Evolutionary conservation across 2,329 filamentous ascomycete species (phyloP).

Genomic region (Myriosclerotinia curreyana): DNA sequence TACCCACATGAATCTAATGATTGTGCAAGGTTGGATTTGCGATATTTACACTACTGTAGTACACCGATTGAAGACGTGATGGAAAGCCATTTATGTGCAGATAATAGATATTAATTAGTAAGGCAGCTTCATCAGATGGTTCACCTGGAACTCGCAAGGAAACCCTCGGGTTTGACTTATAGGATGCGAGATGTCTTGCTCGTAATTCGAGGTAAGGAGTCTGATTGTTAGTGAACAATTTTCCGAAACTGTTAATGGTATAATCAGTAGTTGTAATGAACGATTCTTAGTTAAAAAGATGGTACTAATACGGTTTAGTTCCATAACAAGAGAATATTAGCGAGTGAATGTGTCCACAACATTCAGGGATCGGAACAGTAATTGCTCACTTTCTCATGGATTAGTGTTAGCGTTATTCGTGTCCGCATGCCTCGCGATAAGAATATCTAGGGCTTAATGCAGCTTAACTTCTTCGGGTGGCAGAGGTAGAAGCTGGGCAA

Average conservation of each 20-base stretch:
- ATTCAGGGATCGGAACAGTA: too few species aligned
- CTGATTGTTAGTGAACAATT: background rate
- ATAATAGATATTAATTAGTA: too few species aligned
- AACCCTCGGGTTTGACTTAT: background rate
- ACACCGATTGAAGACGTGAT: too few species aligned
- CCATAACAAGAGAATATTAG: background rate
- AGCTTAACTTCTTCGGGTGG: too few species aligned
- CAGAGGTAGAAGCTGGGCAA: background rate
- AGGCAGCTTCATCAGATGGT: background rate
- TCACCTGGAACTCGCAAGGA: background rate
- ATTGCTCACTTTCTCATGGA: background rate
- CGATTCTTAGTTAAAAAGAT: too few species aligned
- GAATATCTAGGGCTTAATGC: background rate
- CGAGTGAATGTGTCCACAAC: background rate
- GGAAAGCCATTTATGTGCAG: background rate
- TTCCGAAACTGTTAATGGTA: background rate
- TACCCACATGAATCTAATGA: background rate
- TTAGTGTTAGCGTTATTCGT: background rate
- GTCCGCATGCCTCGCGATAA: too few species aligned
- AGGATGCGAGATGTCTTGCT: background rate
- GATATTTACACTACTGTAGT: too few species aligned
- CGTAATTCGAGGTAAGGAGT: background rate
- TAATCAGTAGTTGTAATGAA: background rate
- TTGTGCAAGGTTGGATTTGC: background rate
- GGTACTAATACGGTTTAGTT: background rate